These are phyloP conservation scores for Niveomyces coronatus DNA, from an alignment of 2,329 filamentous ascomycete species.

Conservation along the genomic window DNA sequence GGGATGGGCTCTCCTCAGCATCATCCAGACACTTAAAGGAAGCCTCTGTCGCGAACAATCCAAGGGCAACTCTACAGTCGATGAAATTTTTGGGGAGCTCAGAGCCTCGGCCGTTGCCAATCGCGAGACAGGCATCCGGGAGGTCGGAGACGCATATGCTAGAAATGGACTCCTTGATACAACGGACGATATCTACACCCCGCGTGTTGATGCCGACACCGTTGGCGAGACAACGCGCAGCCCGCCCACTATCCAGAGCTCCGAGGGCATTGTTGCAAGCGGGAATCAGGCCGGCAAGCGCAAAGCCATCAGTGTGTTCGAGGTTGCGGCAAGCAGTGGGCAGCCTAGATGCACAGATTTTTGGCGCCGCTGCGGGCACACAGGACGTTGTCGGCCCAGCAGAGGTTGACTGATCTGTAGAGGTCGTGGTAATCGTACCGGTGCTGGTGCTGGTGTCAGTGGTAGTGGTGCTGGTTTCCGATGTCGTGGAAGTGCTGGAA, in stretches of 20 bases:
- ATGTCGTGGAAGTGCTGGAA: too few species aligned
- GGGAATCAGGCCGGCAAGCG: conserved; percentile 8
- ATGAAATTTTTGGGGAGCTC: not conserved
- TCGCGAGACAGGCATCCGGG: conserved; percentile 7
- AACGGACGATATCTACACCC: conserved; percentile 4
- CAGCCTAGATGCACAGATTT: not conserved
- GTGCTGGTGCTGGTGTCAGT: not conserved
- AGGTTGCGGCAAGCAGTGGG: conserved; percentile 10
- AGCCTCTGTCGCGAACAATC: conserved; percentile 6
- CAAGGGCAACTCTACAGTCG: conserved; percentile 9
- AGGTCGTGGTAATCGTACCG: not conserved
- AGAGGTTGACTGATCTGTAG: not conserved
- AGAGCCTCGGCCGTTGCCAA: not conserved
- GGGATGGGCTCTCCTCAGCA: not conserved
- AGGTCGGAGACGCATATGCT: conserved; percentile 9
- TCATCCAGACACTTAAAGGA: conserved; percentile 7
- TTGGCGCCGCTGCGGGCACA: not conserved
- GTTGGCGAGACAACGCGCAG: conserved; percentile 4
- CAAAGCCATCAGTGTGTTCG: conserved; percentile 6
- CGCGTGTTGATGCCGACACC: conserved; percentile 4
- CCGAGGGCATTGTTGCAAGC: conserved; percentile 12
- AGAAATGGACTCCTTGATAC: conserved; percentile 6
- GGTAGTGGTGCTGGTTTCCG: not conserved
- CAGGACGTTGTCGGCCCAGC: not conserved
- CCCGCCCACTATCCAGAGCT: conserved; percentile 1